phyloP scores from a whole-genome alignment of 345 rosid species.

The Combretum micranthum region DNA sequence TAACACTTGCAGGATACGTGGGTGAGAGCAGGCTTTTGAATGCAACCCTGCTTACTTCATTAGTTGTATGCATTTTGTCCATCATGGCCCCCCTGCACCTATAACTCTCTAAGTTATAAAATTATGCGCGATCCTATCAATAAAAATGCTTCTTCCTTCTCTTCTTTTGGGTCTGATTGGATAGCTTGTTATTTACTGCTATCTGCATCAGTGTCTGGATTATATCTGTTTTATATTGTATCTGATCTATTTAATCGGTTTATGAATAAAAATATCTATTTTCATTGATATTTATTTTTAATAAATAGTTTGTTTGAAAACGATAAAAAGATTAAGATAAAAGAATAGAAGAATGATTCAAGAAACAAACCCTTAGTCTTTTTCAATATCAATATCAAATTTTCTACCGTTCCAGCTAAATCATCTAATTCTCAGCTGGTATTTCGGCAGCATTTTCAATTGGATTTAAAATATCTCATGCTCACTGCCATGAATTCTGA shows the following conservation, averaged over 20 bases:
- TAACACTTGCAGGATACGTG: slow-evolving; percentile 83
- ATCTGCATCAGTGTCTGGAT: too few species aligned
- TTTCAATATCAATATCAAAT: slow-evolving; percentile 2
- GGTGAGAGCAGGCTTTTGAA: slow-evolving; percentile 69
- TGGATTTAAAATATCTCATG: neutral
- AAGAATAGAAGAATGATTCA: too few species aligned
- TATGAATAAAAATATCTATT: too few species aligned
- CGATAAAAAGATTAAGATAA: too few species aligned
- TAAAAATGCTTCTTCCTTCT: neutral
- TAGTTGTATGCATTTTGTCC: slow-evolving; percentile 63
- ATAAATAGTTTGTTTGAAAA: too few species aligned
- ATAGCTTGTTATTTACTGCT: too few species aligned
- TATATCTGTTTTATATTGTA: too few species aligned
- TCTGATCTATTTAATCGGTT: too few species aligned
- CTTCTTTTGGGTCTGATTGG: too few species aligned
- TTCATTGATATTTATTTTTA: too few species aligned
- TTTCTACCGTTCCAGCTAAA: neutral
- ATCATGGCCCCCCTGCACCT: slow-evolving; percentile 74
- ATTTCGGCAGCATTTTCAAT: too few species aligned
- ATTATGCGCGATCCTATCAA: neutral
- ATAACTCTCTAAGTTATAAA: slow-evolving; percentile 90
- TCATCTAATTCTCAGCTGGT: neutral
- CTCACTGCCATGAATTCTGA: neutral
- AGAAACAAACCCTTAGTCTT: neutral
- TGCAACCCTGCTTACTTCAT: slow-evolving; percentile 78